Base-by-base conservation (phyloP, 129 eudicot species). In the Artemisia annua region DNA sequence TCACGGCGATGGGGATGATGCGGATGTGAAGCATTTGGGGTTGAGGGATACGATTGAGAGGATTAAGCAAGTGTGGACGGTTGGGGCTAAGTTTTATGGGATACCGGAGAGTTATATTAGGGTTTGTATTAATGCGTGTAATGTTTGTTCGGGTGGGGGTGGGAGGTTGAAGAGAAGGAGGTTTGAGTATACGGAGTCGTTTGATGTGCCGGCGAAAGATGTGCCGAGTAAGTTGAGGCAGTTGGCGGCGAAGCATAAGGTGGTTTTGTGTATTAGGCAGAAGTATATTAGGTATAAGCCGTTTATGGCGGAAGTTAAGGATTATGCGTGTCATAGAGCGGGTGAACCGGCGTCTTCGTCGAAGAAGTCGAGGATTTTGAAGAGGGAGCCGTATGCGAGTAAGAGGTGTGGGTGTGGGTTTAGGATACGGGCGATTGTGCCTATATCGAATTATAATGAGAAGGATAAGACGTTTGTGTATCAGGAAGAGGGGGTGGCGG, bases 381-480 rank as follows among this genome's bases (percentile, higher is more conserved):
- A 92, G 73, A 79, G 96, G 82, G 97, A 92, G 65, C 96, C 91
- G 9, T 92, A 92, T 43, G 88, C 96, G 2, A 86, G 93, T 0
- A 92, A 92, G 72, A 55, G 97, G 30, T 89, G 97, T 57, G 96
- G 97, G 5, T 92, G 97, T 73, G 91, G 94, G 72, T 92, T 92
- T 73, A 75, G 97, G 28, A 92, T 93, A 15, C 74, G 98, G 71
- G 97, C 97, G 8, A 93, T 93, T 75, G 92, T 93, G 63, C 98
- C 98, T 0, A 93, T 93, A 30, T 68, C 87, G 2, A 93, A 93
- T 61, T 93, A 93, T 71, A 93, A 89, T 73, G 98, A 93, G 64
- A 93, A 93, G 87, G 98, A 93, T 19, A 93, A 93, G 82, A 85
- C 92, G 5, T 93, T 93, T 87, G 98, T 89, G 63, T 93, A 93